phyloP scores from a whole-genome alignment of 2,329 filamentous ascomycete genomes.

The Scedosporium aurantiacum region DNA sequence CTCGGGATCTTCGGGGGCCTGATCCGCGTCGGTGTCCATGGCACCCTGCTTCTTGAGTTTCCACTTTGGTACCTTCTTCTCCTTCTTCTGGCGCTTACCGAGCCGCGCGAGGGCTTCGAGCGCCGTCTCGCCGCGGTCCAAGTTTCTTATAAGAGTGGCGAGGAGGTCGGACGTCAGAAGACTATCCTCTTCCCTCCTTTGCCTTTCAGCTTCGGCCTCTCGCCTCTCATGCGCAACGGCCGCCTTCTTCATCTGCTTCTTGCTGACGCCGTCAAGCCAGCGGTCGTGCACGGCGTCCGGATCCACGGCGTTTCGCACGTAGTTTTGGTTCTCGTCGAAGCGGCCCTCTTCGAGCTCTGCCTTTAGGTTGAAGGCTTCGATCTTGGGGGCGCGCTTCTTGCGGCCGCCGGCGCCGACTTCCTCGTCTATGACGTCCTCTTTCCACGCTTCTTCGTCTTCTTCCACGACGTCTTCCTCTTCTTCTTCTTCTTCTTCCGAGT shows the following conservation, averaged over 20 bases:
- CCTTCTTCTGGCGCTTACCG: conserved; percentile 52
- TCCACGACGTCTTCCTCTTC: conserved; percentile 58
- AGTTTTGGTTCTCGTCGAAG: conserved; percentile 89
- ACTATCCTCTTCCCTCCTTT: conserved; percentile 63
- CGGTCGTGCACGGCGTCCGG: conserved; percentile 83
- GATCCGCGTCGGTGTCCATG: conserved; percentile 62
- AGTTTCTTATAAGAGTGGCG: conserved; percentile 55
- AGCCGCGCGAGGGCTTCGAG: conserved; percentile 79
- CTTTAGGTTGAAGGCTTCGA: conserved; percentile 94
- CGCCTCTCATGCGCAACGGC: conserved; percentile 79
- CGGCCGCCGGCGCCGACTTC: conserved; percentile 84
- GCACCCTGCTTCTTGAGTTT: conserved; percentile 56
- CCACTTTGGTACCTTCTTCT: conserved; percentile 51
- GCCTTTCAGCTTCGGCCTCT: conserved; percentile 62
- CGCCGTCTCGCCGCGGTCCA: conserved; percentile 75
- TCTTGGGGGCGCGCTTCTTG: conserved; percentile 84
- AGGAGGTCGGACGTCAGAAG: conserved; percentile 65
- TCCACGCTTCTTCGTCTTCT: conserved; percentile 56
- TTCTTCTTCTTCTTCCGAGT: conserved; percentile 48
- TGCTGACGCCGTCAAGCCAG: conserved; percentile 87
- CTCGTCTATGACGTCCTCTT: conserved; percentile 70
- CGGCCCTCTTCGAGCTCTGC: conserved; percentile 82
- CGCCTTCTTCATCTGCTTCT: conserved; percentile 84
- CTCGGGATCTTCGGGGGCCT: conserved; percentile 47
- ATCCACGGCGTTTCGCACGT: conserved; percentile 76